Percentiles rank a stretch among this genome's conserved stretches.
Evolutionary conservation across 2,329 filamentous ascomycete species (phyloP).

Genomic region (Ilyonectria mors-panacis): DNA sequence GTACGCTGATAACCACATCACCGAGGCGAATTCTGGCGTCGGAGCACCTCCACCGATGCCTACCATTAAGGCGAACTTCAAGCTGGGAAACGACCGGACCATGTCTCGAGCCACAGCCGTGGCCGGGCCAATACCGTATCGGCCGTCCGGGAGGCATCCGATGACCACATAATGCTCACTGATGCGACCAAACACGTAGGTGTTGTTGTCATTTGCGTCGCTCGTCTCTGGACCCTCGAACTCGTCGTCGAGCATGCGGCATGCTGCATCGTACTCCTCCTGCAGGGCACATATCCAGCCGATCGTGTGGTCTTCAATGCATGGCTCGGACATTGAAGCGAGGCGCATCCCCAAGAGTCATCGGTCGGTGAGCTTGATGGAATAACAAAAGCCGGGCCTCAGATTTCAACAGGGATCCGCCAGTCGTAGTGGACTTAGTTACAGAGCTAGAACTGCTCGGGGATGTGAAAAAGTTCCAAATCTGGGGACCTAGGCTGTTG

Average conservation of each 20-base stretch:
- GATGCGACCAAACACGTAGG: constrained; percentile 12
- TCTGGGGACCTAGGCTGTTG: no score
- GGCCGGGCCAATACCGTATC: constrained; percentile 19
- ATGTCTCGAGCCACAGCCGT: constrained; percentile 9
- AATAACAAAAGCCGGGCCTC: no score
- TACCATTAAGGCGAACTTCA: constrained; percentile 29
- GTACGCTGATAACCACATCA: constrained; percentile 31
- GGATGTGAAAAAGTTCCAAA: no score
- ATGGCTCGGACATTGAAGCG: no score
- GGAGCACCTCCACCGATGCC: constrained; percentile 34
- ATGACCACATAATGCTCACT: constrained; percentile 10
- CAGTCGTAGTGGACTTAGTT: no score
- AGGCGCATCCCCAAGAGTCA: no score
- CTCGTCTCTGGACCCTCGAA: neutral
- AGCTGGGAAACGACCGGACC: constrained; percentile 14
- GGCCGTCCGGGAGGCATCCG: constrained; percentile 12
- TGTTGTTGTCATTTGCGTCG: constrained; percentile 10
- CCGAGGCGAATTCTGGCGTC: constrained; percentile 27
- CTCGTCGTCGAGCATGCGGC: constrained; percentile 20
- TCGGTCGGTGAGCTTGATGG: no score
- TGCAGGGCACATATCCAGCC: constrained; percentile 22
- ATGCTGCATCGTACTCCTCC: constrained; percentile 17
- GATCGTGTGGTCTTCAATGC: constrained; percentile 12
- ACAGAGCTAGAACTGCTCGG: no score
- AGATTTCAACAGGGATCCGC: no score